Base-by-base conservation (phyloP, 2,329 filamentous ascomycete species). In the Fusarium verticillioides region DNA sequence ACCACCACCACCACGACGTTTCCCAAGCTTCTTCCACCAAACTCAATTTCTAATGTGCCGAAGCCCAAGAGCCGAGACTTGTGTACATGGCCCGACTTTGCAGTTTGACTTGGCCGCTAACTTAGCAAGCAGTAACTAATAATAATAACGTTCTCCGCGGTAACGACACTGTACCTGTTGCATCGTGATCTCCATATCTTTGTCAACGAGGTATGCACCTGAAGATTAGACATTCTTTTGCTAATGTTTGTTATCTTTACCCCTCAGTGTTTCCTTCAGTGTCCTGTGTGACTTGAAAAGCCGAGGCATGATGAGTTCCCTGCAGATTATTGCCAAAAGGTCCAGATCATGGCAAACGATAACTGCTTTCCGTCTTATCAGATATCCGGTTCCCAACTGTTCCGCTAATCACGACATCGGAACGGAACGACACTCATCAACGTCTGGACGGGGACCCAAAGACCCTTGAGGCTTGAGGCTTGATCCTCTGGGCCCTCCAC, bases 11-110 rank as follows among this genome's bases (percentile, higher is more conserved):
- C 23, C 23, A 23, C 23, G 23, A 28, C 21, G n/a, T 26, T 49
- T 50, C 43, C 46, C n/a, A 46, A 53, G 39, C 9, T 63, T 36
- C 40, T 63, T 65, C 34, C 44, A 37, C 43, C 34, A 65, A 64
- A 65, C 37, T 58, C 50, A 52, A 58, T 59, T 34, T n/a, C 47
- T 23, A 32, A 63, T 53, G 44, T 65, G 47, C 63, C 63, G 63
- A 65, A 46, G 47, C 32, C 66, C n/a, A 49, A 34, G 18, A 67
- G 54, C 63, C 63, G 53, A 67, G 62, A 66, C 52, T 44, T 43
- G 26, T 23, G 34, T 28, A 36, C n/a, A 26, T 43, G 32, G n/a
- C 57, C 30, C 30, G 26, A 50, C 54, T 50, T 50, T n/a, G 26
- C 61, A 30, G 26, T 39, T 40, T 16, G 21, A 46, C 26, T 46